Percentiles rank a stretch among this genome's conserved stretches.
These are phyloP conservation scores for Raffaelea ambrosiae DNA, from an alignment of 2,329 filamentous ascomycete genomes.

Conservation along the genomic window DNA sequence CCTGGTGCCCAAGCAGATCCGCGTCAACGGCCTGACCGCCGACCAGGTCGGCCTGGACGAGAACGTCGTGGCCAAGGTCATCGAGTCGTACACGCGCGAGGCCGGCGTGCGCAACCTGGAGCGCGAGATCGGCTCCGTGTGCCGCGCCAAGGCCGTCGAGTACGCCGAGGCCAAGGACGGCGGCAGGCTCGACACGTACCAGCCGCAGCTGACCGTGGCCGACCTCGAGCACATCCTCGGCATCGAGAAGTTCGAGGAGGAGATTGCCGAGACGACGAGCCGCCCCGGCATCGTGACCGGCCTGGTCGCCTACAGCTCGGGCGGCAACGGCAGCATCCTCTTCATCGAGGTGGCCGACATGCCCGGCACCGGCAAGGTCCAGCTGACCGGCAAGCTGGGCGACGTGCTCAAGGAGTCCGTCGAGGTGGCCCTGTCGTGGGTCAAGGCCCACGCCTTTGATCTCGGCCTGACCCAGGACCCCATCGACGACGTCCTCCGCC, in stretches of 20 bases:
- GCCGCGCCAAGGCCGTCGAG: slow-evolving; percentile 90
- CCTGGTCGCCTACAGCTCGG: slow-evolving; percentile 86
- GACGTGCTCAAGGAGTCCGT: slow-evolving; percentile 96
- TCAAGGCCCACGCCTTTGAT: slow-evolving; percentile 90
- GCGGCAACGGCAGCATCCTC: slow-evolving; percentile 88
- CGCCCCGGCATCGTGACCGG: slow-evolving; percentile 92
- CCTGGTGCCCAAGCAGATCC: slow-evolving; percentile 92
- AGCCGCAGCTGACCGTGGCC: slow-evolving; percentile 60
- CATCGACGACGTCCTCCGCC: slow-evolving; percentile 90
- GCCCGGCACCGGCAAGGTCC: slow-evolving; percentile 85
- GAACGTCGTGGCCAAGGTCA: slow-evolving; percentile 88
- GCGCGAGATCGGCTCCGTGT: slow-evolving; percentile 89
- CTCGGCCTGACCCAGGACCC: slow-evolving; percentile 74
- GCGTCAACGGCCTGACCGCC: slow-evolving; percentile 72
- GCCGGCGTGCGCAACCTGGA: slow-evolving; percentile 93
- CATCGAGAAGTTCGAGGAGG: slow-evolving; percentile 88
- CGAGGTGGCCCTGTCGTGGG: slow-evolving; percentile 93
- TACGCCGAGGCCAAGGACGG: slow-evolving; percentile 83
- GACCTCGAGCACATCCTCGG: slow-evolving; percentile 89
- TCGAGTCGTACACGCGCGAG: slow-evolving; percentile 93
- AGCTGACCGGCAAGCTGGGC: slow-evolving; percentile 91
- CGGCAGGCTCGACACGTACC: slow-evolving; percentile 60
- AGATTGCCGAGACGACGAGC: slow-evolving; percentile 78
- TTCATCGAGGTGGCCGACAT: slow-evolving; percentile 99
- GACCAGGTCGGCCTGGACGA: slow-evolving; percentile 70